Evolutionary conservation across 139 green algal genomes (phyloP).

Genomic region (Chlamydomonas sp.): DNA sequence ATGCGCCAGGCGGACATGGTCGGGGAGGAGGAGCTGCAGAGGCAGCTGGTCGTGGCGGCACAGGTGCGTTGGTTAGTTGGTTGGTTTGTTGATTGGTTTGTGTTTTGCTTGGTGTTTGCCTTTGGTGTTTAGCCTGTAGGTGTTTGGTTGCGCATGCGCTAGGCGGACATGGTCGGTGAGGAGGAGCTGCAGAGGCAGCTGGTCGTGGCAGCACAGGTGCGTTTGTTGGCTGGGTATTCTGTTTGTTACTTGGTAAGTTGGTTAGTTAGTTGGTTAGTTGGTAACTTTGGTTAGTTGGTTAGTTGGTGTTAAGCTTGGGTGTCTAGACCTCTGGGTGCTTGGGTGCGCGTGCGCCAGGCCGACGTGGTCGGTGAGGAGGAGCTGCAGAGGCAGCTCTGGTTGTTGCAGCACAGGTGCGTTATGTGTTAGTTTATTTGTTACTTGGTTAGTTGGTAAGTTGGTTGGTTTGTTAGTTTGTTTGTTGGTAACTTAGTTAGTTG

Average conservation of each 20-base stretch:
- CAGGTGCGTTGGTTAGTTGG: background rate
- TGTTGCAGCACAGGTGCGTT: background rate
- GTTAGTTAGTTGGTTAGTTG: no score
- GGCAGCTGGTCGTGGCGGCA: conserved; percentile 7
- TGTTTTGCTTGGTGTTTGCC: no score
- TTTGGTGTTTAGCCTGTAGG: no score
- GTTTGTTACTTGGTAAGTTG: no score
- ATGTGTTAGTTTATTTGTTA: no score
- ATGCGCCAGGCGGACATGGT: conserved; percentile 30
- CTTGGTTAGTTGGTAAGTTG: no score
- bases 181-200: conserved; percentile 18
- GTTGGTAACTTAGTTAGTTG: no score
- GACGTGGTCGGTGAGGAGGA: conserved; percentile 29
- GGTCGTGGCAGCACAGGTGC: background rate
- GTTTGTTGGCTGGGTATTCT: background rate
- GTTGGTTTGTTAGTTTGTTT: background rate
- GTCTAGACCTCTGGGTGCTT: no score
- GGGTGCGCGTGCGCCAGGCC: conserved; percentile 32
- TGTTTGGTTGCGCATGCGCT: conserved; percentile 38
- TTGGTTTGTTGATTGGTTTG: background rate
- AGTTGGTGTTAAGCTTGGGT: no score
- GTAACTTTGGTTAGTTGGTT: background rate
- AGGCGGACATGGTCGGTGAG: conserved; percentile 31
- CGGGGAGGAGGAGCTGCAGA: conserved; percentile 26
- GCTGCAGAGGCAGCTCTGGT: conserved; percentile 19